Conservation (phyloP, 371 early-diverging fungal genomes). For the Smittium culicis region DNA sequence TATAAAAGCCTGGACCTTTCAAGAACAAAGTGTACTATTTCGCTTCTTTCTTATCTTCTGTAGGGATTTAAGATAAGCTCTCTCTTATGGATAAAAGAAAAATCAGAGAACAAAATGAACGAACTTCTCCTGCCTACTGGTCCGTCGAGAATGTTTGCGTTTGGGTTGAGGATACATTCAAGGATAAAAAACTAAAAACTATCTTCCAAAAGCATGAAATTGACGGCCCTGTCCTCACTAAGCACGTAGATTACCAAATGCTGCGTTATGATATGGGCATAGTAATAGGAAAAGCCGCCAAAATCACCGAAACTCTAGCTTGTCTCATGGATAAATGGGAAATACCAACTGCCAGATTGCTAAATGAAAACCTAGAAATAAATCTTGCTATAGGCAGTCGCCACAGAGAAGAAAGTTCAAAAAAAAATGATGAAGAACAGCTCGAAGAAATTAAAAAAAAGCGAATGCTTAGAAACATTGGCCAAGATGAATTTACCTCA, state of each 20-base stretch:
- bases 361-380: constrained; percentile 3
- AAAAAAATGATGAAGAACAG: no score
- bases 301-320: constrained; percentile 5
- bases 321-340: not conserved
- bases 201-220: constrained; percentile 6
- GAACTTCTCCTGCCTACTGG: constrained; percentile 4
- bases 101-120: not conserved
- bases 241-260: constrained; percentile 9
- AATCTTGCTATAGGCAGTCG: no score
- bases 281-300: constrained; percentile 9
- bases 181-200: constrained; percentile 1
- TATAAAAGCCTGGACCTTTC: no score
- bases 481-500: no score
- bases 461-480: no score
- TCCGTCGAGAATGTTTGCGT: not conserved
- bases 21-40: no score
- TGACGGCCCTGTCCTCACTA: constrained; percentile 14
- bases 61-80: no score
- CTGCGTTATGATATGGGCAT: constrained; percentile 13
- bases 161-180: not conserved
- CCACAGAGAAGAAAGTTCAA: no score
- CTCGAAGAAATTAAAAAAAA: no score
- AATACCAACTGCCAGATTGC: not conserved
- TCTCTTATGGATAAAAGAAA: no score
- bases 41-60: no score